Conservation (phyloP, 2,329 filamentous ascomycete species). For the Ophiostoma novo-ulmi region DNA sequence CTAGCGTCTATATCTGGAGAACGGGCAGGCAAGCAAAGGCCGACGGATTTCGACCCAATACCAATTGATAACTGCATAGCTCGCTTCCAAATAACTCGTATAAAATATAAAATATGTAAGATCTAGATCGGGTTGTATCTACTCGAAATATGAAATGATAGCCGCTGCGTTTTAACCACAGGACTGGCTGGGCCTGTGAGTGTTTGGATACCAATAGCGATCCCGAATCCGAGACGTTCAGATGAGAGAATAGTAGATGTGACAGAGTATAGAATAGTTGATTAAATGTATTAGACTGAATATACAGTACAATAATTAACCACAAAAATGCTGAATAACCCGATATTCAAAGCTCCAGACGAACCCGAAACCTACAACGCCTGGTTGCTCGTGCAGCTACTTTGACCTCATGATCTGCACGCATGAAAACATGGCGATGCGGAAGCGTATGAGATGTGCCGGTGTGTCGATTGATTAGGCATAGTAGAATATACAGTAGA, state of each 20-base stretch:
- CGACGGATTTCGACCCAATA: background rate
- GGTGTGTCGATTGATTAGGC: background rate
- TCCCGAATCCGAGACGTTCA: constrained; percentile 5
- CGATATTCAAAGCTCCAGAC: background rate
- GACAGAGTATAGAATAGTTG: background rate
- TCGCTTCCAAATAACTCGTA: background rate
- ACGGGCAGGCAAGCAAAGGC: background rate
- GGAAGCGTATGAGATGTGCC: constrained; percentile 11
- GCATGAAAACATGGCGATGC: background rate
- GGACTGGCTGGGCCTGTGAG: background rate
- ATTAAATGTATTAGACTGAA: no score
- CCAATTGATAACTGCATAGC: background rate
- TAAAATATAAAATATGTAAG: background rate
- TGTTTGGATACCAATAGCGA: background rate
- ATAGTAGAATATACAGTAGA: background rate
- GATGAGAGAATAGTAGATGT: background rate
- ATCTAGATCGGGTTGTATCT: background rate
- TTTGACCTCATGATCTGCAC: background rate
- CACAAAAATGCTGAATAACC: no score
- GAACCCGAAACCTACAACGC: background rate
- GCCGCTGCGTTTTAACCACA: background rate
- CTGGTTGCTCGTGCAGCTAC: background rate
- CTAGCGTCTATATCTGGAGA: background rate
- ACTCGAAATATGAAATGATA: background rate
- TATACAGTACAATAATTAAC: no score